phyloP scores from a whole-genome alignment of 768 basidiomycete genomes.

The Trametes coccinea region DNA sequence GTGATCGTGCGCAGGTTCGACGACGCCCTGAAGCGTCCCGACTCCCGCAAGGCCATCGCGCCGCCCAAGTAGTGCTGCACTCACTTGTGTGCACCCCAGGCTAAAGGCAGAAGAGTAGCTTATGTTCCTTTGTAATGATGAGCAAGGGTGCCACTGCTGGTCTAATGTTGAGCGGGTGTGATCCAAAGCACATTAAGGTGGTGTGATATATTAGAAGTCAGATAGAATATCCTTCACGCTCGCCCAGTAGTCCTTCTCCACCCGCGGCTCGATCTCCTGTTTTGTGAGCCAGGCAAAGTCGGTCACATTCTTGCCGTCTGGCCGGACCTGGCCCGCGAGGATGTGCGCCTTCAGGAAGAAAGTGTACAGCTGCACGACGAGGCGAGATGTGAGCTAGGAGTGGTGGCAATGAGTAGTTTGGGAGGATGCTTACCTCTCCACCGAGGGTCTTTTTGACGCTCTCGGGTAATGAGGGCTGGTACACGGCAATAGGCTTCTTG shows the following conservation, averaged over 20 bases:
- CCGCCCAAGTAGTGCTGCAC: slow-evolving; percentile 35
- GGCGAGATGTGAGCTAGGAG: not conserved
- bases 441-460: slow-evolving; percentile 18
- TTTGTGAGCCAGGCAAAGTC: slow-evolving; percentile 96
- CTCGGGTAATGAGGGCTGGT: slow-evolving; percentile 48
- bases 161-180: slow-evolving; percentile 11
- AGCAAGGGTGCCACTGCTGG: not conserved
- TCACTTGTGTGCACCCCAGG: too few relatives aligned
- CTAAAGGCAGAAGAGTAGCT: not conserved
- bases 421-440: slow-evolving; percentile 19
- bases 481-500: slow-evolving; percentile 81
- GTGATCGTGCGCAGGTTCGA: slow-evolving; percentile 89
- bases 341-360: slow-evolving; percentile 97
- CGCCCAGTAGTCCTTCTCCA: slow-evolving; percentile 73
- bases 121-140: not conserved
- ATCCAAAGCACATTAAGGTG: slow-evolving; percentile 16
- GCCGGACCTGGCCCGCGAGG: slow-evolving; percentile 79
- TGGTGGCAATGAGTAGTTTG: not conserved
- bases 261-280: slow-evolving; percentile 75
- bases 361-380: slow-evolving; percentile 52
- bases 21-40: slow-evolving; percentile 74
- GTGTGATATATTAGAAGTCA: slow-evolving; percentile 43
- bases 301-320: slow-evolving; percentile 50
- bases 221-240: slow-evolving; percentile 81
- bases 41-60: slow-evolving; percentile 52